Evolutionary conservation across 352 stramenopile species (phyloP).

Genomic region (Globisporangium irregulare): DNA sequence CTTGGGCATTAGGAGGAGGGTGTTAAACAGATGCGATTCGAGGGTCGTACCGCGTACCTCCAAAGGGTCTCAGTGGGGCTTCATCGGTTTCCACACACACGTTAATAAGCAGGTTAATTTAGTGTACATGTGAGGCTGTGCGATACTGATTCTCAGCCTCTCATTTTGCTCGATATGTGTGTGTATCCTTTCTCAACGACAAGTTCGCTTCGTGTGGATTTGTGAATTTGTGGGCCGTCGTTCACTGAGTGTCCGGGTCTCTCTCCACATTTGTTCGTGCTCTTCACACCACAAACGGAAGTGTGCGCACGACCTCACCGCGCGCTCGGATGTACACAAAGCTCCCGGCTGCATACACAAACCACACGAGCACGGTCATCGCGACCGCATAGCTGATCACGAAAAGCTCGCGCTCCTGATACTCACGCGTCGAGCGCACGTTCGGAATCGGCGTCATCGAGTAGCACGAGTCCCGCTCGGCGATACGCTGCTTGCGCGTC

Average conservation of each 20-base stretch:
- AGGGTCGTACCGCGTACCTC: no score
- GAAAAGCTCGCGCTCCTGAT: slow-evolving; percentile 48
- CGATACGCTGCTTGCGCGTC: slow-evolving; percentile 30
- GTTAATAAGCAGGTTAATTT: not conserved
- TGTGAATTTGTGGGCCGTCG: not conserved
- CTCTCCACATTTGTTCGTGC: not conserved
- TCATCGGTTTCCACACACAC: not conserved
- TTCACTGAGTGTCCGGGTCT: not conserved
- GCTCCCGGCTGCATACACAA: slow-evolving; percentile 25
- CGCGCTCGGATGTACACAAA: slow-evolving; percentile 20
- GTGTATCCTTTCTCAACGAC: not conserved
- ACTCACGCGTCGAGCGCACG: slow-evolving; percentile 33
- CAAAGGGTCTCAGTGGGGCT: no score
- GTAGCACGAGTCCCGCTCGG: slow-evolving; percentile 35
- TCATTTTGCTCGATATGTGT: not conserved
- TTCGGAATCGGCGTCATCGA: slow-evolving; percentile 31
- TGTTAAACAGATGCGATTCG: not conserved
- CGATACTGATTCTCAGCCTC: not conserved
- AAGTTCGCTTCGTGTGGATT: not conserved
- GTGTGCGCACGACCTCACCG: slow-evolving; percentile 5
- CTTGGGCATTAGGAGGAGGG: not conserved
- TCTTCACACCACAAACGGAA: not conserved
- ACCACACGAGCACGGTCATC: slow-evolving; percentile 53
- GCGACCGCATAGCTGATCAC: slow-evolving; percentile 39
- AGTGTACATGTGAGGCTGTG: not conserved